These are phyloP conservation scores for Globisporangium cederbergense DNA, from an alignment of 352 stramenopile species.

Conservation along the genomic window DNA sequence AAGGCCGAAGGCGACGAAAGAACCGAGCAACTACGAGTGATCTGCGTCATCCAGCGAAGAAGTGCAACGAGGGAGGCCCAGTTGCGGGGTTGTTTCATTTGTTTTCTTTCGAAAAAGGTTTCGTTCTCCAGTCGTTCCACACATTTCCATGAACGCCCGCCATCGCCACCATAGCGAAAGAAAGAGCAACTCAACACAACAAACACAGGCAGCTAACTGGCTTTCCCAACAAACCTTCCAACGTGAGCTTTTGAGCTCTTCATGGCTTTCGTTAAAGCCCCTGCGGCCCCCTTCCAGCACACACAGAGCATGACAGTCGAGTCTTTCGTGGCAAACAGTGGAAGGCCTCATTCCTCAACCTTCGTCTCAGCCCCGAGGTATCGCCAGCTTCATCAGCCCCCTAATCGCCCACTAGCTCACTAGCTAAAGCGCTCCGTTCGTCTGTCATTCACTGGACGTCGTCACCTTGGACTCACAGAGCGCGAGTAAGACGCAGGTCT, in stretches of 20 bases:
- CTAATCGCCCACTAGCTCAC: not conserved
- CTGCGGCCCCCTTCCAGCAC: too few species aligned
- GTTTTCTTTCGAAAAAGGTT: not conserved
- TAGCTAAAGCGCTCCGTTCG: too few species aligned
- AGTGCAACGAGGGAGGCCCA: not conserved
- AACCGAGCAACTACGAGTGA: not conserved
- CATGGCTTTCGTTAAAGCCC: too few species aligned
- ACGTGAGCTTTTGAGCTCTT: not conserved
- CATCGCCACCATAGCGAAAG: not conserved
- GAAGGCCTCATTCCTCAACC: conserved; percentile 1
- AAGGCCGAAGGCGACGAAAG: not conserved
- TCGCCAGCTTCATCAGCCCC: not conserved
- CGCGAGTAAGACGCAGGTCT: not conserved
- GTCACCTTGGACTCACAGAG: not conserved
- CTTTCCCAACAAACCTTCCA: not conserved
- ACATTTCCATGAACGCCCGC: conserved; percentile 1
- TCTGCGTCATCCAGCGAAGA: too few species aligned
- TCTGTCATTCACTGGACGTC: not conserved
- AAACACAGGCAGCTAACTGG: not conserved
- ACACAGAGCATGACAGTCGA: too few species aligned
- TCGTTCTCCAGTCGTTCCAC: not conserved
- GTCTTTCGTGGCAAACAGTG: not conserved
- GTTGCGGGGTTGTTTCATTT: not conserved
- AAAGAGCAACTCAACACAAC: conserved; percentile 1
- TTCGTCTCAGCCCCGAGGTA: not conserved